phyloP scores from a whole-genome alignment of 257 asterid species.

The Solanum commersonii region DNA sequence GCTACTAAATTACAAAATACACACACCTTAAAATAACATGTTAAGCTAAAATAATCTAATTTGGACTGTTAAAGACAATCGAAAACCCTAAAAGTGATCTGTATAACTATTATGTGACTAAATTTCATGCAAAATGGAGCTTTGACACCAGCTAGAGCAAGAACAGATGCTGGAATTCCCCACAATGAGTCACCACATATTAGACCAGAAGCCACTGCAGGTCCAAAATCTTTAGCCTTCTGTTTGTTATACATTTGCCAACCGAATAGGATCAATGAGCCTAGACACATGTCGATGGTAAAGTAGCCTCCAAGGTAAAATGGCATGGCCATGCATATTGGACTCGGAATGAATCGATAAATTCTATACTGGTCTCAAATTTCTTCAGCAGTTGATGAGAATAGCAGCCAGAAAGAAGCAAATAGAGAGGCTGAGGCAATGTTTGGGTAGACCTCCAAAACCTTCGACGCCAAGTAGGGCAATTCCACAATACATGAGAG shows the following conservation, averaged over 20 bases:
- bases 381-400: constrained; percentile 15
- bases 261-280: constrained; percentile 36
- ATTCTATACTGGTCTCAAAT: constrained; percentile 26
- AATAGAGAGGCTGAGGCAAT: constrained; percentile 38
- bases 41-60: neutral
- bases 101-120: neutral
- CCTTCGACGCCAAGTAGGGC: constrained; percentile 30
- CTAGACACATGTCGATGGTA: constrained; percentile 69
- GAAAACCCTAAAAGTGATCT: neutral
- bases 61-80: neutral
- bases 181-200: too few relatives aligned
- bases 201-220: too few relatives aligned
- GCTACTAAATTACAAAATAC: neutral
- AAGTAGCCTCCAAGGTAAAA: constrained; percentile 61
- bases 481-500: constrained; percentile 22
- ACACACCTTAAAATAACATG: neutral
- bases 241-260: too few relatives aligned
- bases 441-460: constrained; percentile 37
- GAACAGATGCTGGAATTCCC: too few relatives aligned
- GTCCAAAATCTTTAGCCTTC: too few relatives aligned
- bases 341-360: constrained; percentile 45
- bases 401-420: constrained; percentile 25
- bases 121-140: constrained; percentile 28
- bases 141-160: constrained; percentile 33
- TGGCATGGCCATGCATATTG: constrained; percentile 86